Evolutionary conservation across 345 rosid genomes (phyloP), one percentile per base, ranked within the genome.

Genomic region (Rhodomyrtus tomentosa): DNA sequence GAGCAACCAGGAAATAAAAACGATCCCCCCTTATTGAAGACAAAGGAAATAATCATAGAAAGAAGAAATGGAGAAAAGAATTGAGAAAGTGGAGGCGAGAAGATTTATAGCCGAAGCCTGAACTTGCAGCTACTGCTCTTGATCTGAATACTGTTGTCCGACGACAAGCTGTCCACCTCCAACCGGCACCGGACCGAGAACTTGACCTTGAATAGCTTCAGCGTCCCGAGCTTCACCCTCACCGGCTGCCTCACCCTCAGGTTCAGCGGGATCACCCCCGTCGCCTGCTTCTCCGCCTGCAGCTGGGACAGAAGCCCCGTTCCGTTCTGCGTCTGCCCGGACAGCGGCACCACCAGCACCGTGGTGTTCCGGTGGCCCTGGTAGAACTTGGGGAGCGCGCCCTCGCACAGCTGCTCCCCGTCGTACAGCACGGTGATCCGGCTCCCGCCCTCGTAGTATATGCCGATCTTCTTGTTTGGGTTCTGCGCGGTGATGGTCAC

Each of bases 291-390:
- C 85, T 92, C 90, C 55, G 92, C 88, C 72, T 84, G 88, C 59
- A 96, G n/a, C 32, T 86, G 20, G 36, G 58, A 80, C 25, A 88
- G 13, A 89, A 95, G 84, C 27, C 40, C 90, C 2, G 85, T 87
- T 6, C 92, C 98, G 87, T 95, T 91, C 50, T 89, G 86, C 14
- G 87, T 90, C 85, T 90, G 89, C 9, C 98, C 98, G 1, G 90
- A 83, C 91, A 96, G 80, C 51, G 90, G 87, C 83, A 96, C 86
- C 25, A 81, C 62, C 56, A 96, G 91, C 76, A 91, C 90, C 1
- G 99, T 95, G 20, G 96, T 95, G 85, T 94, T 96, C 88, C 84
- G 83, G 84, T 96, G 96, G n/a, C 99, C 98, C 83, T 96, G 99
- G 88, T 95, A 96, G 87, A 96, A 96, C 87, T 92, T 93, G 0